Conservation (phyloP, 805 yeast genomes). For the Debaryomyces prosopidis region DNA sequence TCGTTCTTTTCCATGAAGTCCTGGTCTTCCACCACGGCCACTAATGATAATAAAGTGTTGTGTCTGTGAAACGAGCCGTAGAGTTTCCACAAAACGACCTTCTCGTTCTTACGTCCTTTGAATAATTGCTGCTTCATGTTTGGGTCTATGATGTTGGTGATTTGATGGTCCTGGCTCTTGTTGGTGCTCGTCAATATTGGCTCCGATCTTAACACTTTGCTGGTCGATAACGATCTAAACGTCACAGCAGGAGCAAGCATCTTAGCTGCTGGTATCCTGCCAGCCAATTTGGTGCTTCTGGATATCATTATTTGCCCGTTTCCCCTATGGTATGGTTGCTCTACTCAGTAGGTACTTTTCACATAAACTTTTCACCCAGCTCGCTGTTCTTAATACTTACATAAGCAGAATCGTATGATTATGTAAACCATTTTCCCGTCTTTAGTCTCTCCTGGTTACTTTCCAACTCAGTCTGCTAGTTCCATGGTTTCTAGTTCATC, state of each 20-base stretch:
- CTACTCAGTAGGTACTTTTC: too few species aligned
- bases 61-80: slow-evolving; percentile 79
- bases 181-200: background rate
- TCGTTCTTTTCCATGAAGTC: slow-evolving; percentile 59
- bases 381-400: too few species aligned
- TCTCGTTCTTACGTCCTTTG: slow-evolving; percentile 17
- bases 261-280: background rate
- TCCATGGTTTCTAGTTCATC: too few species aligned
- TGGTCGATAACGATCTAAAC: background rate
- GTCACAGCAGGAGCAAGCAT: background rate
- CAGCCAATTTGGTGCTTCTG: background rate
- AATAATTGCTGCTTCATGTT: slow-evolving; percentile 3
- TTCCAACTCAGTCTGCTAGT: too few species aligned
- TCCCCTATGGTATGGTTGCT: background rate
- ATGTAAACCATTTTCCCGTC: too few species aligned
- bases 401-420: too few species aligned
- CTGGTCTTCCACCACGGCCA: slow-evolving; percentile 66
- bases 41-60: slow-evolving; percentile 77
- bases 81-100: slow-evolving; percentile 64
- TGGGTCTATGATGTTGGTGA: slow-evolving; percentile 6
- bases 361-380: background rate
- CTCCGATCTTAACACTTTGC: background rate
- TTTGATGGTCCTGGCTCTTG: background rate
- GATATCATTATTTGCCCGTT: background rate
- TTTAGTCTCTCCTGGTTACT: too few species aligned